These are phyloP conservation scores for Boletus mariae DNA, from an alignment of 1,284 basidiomycete genomes.

Conservation along the genomic window DNA sequence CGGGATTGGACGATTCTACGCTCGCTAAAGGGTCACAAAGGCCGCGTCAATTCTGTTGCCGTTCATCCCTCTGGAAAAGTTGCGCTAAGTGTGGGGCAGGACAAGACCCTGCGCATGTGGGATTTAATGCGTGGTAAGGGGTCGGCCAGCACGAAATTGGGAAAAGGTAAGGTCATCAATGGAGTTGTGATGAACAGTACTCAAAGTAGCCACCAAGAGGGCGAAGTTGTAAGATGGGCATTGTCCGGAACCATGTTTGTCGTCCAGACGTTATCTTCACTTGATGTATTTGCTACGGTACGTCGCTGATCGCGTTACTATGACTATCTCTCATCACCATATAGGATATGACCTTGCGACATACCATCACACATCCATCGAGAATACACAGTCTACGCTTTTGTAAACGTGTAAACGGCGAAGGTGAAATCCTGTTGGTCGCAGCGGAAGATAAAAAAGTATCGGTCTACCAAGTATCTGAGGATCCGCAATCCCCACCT, in stretches of 20 bases:
- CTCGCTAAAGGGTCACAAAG: constrained; percentile 89
- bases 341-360: constrained; percentile 69
- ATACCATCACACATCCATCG: constrained; percentile 70
- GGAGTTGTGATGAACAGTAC: constrained; percentile 3
- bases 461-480: constrained; percentile 61
- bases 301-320: constrained; percentile 24
- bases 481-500: constrained; percentile 42
- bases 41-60: constrained; percentile 84
- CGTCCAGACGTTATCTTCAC: constrained; percentile 72
- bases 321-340: constrained; percentile 2
- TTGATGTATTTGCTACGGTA: constrained; percentile 81
- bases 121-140: constrained; percentile 95
- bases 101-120: constrained; percentile 94
- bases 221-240: constrained; percentile 85
- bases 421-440: constrained; percentile 69
- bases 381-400: constrained; percentile 82
- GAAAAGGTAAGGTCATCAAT: constrained; percentile 58
- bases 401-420: constrained; percentile 49
- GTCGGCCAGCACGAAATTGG: constrained; percentile 83
- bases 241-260: constrained; percentile 71
- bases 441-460: constrained; percentile 85
- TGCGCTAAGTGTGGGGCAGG: constrained; percentile 87
- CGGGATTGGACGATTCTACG: constrained; percentile 92
- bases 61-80: constrained; percentile 92
- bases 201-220: constrained; percentile 52